A percentile compares a stretch with the other conserved stretches of the same genome.
These are phyloP conservation scores for Capronia coronata DNA, from an alignment of 2,329 filamentous ascomycete genomes.

Conservation along the genomic window DNA sequence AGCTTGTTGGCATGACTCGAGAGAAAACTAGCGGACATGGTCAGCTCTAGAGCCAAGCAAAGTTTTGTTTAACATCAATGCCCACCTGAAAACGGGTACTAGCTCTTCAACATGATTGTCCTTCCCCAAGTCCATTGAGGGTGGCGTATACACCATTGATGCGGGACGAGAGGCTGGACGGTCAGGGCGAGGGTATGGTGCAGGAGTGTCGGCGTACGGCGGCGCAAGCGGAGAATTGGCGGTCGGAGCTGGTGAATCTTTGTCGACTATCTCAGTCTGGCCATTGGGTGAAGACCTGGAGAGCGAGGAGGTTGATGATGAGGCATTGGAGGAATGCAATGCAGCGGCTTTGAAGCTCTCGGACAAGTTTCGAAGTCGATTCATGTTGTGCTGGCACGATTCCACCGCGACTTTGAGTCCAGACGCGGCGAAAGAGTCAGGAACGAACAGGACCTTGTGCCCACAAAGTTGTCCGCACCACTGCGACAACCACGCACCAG, in stretches of 20 bases:
- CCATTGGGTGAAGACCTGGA: conserved; percentile 15
- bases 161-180: conserved; percentile 20
- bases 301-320: conserved; percentile 8
- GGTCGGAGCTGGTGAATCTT: conserved; percentile 16
- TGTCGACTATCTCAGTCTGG: conserved; percentile 15
- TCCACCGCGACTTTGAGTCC: background rate
- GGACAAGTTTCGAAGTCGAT: conserved; percentile 27
- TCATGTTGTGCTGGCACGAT: conserved; percentile 18
- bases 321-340: conserved; percentile 19
- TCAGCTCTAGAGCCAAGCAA: conserved; percentile 6
- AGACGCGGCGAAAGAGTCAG: conserved; percentile 1
- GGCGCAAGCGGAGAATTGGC: conserved; percentile 12
- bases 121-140: conserved; percentile 73
- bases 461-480: background rate
- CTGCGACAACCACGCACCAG: background rate
- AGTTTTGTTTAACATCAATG: background rate
- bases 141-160: conserved; percentile 45
- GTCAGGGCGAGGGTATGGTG: conserved; percentile 12
- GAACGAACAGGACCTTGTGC: conserved; percentile 11
- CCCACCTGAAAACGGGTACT: conserved; percentile 73
- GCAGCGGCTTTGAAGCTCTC: conserved; percentile 26
- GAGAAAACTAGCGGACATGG: conserved; percentile 50
- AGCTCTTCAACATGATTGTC: conserved; percentile 81
- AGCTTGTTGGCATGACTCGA: conserved; percentile 95
- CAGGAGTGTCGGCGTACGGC: conserved; percentile 16